Evolutionary conservation across 176 grass and related monocot species (phyloP).

Genomic region (Musa beccarii): DNA sequence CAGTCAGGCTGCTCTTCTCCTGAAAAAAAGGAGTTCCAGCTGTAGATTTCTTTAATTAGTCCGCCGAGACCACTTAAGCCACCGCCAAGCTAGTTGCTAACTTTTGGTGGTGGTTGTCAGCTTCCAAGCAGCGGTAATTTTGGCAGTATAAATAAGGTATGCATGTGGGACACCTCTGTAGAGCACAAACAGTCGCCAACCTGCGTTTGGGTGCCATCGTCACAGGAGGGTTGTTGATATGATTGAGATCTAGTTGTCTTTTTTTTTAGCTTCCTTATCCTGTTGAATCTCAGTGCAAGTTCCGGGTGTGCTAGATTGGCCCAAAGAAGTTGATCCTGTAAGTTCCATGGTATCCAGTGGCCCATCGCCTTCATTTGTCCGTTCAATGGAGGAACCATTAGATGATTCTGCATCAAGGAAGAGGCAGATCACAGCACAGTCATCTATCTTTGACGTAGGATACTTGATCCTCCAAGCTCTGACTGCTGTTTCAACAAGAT

Average conservation of each 20-base stretch:
- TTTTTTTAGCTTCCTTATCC: not conserved
- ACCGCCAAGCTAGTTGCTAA: not conserved
- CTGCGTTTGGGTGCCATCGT: not conserved
- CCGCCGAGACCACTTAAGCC: not conserved
- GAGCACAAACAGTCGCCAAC: not conserved
- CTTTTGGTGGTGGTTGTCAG: not conserved
- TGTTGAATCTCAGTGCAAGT: not conserved
- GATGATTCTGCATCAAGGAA: not conserved
- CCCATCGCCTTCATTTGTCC: not conserved
- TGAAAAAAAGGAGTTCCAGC: not conserved
- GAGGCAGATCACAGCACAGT: slow-evolving; percentile 12
- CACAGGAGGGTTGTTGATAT: not conserved
- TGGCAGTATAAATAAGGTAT: not conserved
- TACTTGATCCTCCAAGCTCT: not conserved
- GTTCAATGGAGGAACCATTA: not conserved
- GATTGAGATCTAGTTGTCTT: not conserved
- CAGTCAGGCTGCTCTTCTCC: slow-evolving; percentile 3
- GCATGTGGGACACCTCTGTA: not conserved
- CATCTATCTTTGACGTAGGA: slow-evolving; percentile 12
- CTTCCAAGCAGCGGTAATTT: not conserved
- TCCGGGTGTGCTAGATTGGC: not conserved
- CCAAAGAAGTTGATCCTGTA: not conserved
- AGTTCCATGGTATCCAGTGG: not conserved
- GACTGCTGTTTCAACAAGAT: slow-evolving; percentile 12
- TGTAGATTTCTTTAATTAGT: not conserved